Percentiles rank a stretch among this genome's conserved stretches.
Evolutionary conservation across 2,329 filamentous ascomycete genomes (phyloP).

Genomic region (Colletotrichum chrysophilum): DNA sequence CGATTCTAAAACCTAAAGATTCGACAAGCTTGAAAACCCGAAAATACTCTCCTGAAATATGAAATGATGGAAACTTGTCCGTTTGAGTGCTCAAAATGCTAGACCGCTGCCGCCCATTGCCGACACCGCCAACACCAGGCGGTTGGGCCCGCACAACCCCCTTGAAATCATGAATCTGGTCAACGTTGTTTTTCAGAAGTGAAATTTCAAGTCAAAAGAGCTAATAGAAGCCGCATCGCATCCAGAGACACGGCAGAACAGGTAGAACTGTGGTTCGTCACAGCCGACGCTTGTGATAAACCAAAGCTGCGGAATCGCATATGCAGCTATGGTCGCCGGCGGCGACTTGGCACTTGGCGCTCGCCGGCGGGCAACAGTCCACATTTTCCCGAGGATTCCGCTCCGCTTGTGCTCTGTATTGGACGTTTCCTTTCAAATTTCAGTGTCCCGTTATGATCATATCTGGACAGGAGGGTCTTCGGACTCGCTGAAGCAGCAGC

Average conservation of each 20-base stretch:
- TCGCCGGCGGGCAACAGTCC: neutral
- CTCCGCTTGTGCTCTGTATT: neutral
- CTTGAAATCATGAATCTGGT: neutral
- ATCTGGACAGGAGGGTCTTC: neutral
- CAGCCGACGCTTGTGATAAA: neutral
- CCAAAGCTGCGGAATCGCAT: accelerated
- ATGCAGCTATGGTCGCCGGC: neutral
- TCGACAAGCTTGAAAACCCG: accelerated
- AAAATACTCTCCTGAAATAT: neutral
- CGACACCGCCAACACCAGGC: neutral
- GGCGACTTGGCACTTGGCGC: neutral
- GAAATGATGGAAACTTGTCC: neutral
- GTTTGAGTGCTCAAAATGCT: neutral
- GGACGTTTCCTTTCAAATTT: too few relatives aligned
- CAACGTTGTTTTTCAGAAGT: neutral
- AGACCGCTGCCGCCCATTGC: neutral
- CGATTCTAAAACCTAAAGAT: neutral
- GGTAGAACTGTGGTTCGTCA: neutral
- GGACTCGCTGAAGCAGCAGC: neutral
- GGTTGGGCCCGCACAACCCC: too few relatives aligned
- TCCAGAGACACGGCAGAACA: accelerated
- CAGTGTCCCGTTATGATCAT: too few relatives aligned
- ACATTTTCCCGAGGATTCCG: neutral
- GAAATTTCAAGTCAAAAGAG: neutral
- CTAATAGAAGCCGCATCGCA: accelerated